Conservation (phyloP, 2,329 filamentous ascomycete species). For the Pseudodiploospora longispora region DNA sequence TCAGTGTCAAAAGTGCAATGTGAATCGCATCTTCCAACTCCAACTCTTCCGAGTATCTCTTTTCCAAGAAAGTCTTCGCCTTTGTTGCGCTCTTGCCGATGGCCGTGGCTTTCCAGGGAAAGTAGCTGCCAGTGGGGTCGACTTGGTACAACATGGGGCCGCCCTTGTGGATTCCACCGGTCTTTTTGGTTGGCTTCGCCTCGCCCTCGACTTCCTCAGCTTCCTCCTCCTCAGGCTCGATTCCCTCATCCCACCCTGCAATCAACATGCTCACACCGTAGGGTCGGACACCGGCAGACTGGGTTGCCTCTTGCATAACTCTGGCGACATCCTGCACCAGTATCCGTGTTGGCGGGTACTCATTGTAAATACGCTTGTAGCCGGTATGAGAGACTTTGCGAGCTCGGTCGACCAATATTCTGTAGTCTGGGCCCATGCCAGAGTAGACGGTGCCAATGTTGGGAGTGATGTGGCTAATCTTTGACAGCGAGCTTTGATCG, state of each 20-base stretch:
- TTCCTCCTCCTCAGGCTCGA: slow-evolving; percentile 73
- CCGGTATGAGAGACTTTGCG: slow-evolving; percentile 96
- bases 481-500: slow-evolving; percentile 88
- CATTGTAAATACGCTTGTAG: slow-evolving; percentile 99
- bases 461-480: slow-evolving; percentile 95
- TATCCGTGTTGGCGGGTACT: slow-evolving; percentile 99
- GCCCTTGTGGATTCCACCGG: slow-evolving; percentile 89
- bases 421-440: slow-evolving; percentile 97
- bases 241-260: slow-evolving; percentile 95
- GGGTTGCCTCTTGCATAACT: slow-evolving; percentile 98
- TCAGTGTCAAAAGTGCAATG: slow-evolving; percentile 92
- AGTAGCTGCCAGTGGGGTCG: slow-evolving; percentile 97
- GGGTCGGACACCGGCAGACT: slow-evolving; percentile 92
- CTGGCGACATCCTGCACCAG: slow-evolving; percentile 95
- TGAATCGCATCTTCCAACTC: slow-evolving; percentile 98
- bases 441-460: slow-evolving; percentile 99
- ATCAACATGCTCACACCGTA: slow-evolving; percentile 95
- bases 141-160: slow-evolving; percentile 98
- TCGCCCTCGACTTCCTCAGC: slow-evolving; percentile 51
- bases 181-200: slow-evolving; percentile 74
- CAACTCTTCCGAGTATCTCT: slow-evolving; percentile 94
- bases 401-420: slow-evolving; percentile 93
- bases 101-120: slow-evolving; percentile 98
- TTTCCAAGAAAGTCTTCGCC: slow-evolving; percentile 98
- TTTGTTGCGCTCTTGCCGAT: slow-evolving; percentile 98